Evolutionary conservation across 2,329 filamentous ascomycete species (phyloP).

Genomic region (Aspergillus puulaauensis): DNA sequence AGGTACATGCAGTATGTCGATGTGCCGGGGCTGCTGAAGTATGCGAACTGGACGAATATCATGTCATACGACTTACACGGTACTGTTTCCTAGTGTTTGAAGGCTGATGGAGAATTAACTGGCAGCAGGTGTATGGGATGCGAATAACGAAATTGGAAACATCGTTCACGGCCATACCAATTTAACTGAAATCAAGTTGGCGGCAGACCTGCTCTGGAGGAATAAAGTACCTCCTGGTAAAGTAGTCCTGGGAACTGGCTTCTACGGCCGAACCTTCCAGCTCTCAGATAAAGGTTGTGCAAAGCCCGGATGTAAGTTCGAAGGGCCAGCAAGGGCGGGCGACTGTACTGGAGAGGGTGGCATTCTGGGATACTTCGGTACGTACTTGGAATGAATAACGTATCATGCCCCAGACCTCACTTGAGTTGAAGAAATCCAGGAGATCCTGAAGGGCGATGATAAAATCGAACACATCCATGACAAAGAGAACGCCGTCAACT

Average conservation of each 20-base stretch:
- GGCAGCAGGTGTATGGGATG: not conserved
- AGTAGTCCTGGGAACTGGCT: conserved; percentile 8
- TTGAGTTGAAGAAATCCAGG: too few relatives aligned
- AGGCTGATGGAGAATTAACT: too few relatives aligned
- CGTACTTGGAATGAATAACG: too few relatives aligned
- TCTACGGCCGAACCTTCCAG: conserved; percentile 14
- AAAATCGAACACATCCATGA: too few relatives aligned
- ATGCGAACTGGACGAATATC: not conserved
- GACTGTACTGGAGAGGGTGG: conserved; percentile 16
- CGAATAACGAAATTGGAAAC: not conserved
- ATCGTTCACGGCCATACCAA: not conserved
- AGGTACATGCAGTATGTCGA: not conserved
- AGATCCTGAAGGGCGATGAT: too few relatives aligned
- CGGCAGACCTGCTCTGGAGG: conserved; percentile 46
- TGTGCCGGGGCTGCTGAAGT: not conserved
- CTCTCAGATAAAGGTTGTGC: conserved; percentile 1
- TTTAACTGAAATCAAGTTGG: conserved; percentile 25
- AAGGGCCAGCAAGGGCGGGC: conserved; percentile 17
- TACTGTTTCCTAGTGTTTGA: too few relatives aligned
- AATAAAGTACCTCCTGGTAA: conserved; percentile 36
- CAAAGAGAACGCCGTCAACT: not conserved
- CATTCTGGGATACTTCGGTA: too few relatives aligned
- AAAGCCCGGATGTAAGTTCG: conserved; percentile 14
- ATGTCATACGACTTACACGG: not conserved
- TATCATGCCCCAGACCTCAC: too few relatives aligned